Evolutionary conservation across 1,284 basidiomycete genomes (phyloP).

Genomic region (Malassezia yamatoensis): DNA sequence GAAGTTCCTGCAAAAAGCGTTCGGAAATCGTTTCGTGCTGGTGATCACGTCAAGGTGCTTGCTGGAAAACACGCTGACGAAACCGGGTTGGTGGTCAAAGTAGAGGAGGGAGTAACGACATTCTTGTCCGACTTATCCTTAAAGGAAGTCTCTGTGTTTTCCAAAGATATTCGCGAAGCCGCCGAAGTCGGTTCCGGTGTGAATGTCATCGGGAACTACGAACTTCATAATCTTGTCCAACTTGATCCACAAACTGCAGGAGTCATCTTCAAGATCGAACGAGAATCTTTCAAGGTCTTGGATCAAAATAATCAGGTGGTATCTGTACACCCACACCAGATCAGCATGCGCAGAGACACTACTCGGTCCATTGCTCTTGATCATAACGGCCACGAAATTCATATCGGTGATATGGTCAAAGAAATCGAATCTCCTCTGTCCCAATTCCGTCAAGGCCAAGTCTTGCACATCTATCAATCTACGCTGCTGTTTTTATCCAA

Average conservation of each 20-base stretch:
- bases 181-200: constrained; percentile 86
- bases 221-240: constrained; percentile 90
- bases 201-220: constrained; percentile 81
- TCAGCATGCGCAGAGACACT: constrained; percentile 72
- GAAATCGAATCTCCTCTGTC: constrained; percentile 76
- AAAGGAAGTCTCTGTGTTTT: constrained; percentile 92
- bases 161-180: constrained; percentile 91
- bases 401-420: constrained; percentile 82
- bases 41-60: constrained; percentile 98
- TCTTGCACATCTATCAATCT: constrained; percentile 89
- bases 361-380: constrained; percentile 78
- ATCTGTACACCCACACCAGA: constrained; percentile 84
- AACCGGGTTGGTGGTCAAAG: constrained; percentile 87
- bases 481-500: constrained; percentile 90
- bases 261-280: constrained; percentile 94
- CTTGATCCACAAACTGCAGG: constrained; percentile 87
- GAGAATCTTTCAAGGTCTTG: constrained; percentile 84
- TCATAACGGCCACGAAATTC: constrained; percentile 64
- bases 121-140: constrained; percentile 95
- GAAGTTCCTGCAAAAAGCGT: constrained; percentile 82
- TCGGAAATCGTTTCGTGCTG: constrained; percentile 86
- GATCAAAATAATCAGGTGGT: constrained; percentile 79
- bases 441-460: constrained; percentile 68
- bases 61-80: constrained; percentile 86
- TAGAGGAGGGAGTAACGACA: constrained; percentile 71